Evolutionary conservation across 2,329 filamentous ascomycete genomes (phyloP).

Genomic region (Chaetomiaceae sp.): DNA sequence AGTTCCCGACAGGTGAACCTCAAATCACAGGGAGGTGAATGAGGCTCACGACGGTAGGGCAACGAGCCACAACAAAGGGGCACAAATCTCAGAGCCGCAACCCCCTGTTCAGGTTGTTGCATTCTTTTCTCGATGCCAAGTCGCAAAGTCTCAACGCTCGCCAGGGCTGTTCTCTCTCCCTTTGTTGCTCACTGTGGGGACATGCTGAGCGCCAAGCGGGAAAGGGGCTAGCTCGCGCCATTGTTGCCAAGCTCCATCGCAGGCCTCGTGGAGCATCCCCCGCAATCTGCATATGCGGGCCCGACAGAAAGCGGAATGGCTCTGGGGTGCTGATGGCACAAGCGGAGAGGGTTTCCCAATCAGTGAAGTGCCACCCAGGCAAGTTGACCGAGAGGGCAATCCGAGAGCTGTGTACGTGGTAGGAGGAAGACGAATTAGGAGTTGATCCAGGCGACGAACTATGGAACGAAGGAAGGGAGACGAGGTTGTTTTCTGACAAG

Average conservation of each 20-base stretch:
- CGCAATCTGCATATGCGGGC: slow-evolving; percentile 12
- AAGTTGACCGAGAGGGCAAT: no score
- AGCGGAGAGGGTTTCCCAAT: background rate
- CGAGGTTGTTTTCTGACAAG: no score
- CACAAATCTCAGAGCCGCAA: background rate
- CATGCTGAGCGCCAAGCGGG: background rate
- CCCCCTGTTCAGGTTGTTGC: background rate
- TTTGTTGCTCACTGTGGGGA: slow-evolving; percentile 8
- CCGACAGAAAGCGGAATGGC: slow-evolving; percentile 8
- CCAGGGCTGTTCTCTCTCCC: background rate
- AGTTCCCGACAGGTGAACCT: no score
- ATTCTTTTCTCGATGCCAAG: background rate
- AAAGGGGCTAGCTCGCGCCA: background rate
- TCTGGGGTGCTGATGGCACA: background rate
- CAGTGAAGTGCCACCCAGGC: background rate
- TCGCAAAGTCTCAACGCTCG: background rate
- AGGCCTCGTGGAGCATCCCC: slow-evolving; percentile 6
- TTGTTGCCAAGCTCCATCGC: slow-evolving; percentile 7
- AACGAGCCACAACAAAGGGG: background rate
- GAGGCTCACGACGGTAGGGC: slow-evolving; percentile 3
- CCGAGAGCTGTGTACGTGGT: no score
- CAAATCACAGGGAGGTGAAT: no score
- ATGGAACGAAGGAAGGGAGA: no score
- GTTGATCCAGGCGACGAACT: no score
- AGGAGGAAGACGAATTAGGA: no score